Conservation (phyloP, 805 yeast species). For the Candida bentonensis region DNA sequence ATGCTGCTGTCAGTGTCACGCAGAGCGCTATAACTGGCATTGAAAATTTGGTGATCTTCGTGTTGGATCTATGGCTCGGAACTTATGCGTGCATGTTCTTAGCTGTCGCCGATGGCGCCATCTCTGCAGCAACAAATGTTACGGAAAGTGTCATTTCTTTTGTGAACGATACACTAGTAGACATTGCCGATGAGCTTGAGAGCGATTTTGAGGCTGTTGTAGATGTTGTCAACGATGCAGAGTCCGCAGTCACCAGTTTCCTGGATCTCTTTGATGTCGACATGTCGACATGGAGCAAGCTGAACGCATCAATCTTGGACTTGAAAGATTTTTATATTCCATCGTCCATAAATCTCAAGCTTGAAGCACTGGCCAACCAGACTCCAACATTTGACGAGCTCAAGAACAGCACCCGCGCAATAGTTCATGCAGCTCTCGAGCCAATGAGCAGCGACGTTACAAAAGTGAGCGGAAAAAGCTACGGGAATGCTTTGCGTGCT, state of each 20-base stretch:
- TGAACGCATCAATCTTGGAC: background rate
- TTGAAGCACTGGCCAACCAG: background rate
- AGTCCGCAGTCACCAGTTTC: background rate
- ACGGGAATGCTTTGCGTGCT: background rate
- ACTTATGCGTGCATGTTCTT: background rate
- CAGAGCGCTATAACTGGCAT: background rate
- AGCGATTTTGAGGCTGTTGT: background rate
- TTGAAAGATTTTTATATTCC: background rate
- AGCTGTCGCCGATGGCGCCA: background rate
- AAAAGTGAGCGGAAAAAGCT: background rate
- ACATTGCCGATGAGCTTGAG: background rate
- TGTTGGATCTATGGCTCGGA: background rate
- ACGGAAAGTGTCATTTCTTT: background rate
- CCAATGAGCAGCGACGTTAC: background rate
- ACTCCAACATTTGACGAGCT: constrained; percentile 1
- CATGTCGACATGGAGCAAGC: background rate
- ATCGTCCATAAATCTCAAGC: background rate
- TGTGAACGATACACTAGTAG: background rate
- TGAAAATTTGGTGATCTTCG: background rate
- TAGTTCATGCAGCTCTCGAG: background rate
- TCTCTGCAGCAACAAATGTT: background rate
- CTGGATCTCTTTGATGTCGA: background rate
- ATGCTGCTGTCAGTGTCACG: background rate
- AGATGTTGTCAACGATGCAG: background rate
- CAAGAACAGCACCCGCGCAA: background rate